Conservation (phyloP, 1,284 basidiomycete genomes). For the Irpex sp. region DNA sequence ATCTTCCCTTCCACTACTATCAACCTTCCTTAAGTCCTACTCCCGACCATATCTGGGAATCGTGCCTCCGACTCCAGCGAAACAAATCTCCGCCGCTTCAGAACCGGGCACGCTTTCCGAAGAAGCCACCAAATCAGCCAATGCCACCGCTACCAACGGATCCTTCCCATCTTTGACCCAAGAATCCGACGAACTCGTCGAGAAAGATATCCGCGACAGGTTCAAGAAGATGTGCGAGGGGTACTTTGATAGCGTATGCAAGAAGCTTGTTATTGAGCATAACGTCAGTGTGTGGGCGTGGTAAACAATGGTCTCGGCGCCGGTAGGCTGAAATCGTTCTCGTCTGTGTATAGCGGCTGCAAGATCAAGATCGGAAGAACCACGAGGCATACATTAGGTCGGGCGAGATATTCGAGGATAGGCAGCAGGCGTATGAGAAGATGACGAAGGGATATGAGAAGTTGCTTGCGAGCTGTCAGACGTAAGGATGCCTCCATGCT, state of each 20-base stretch:
- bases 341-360: constrained; percentile 62
- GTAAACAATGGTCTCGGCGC: neutral
- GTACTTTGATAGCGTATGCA: constrained; percentile 90
- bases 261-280: constrained; percentile 89
- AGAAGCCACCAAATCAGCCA: constrained; percentile 35
- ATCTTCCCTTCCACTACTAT: constrained; percentile 80
- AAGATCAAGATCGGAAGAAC: constrained; percentile 95
- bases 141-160: constrained; percentile 26
- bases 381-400: constrained; percentile 99
- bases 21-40: constrained; percentile 84
- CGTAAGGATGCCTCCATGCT: constrained; percentile 40
- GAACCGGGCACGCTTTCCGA: constrained; percentile 54
- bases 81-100: constrained; percentile 50
- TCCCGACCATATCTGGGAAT: constrained; percentile 80
- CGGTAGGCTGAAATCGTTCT: neutral
- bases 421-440: constrained; percentile 97
- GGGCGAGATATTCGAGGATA: constrained; percentile 98
- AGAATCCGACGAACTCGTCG: constrained; percentile 74
- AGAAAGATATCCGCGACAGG: constrained; percentile 80
- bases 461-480: constrained; percentile 80
- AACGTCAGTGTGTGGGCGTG: constrained; percentile 52
- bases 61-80: constrained; percentile 44
- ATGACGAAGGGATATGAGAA: constrained; percentile 97
- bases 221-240: constrained; percentile 92
- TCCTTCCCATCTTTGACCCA: constrained; percentile 38